These are phyloP conservation scores for Rutstroemia sp. DNA, from an alignment of 2,329 filamentous ascomycete genomes.

Conservation along the genomic window DNA sequence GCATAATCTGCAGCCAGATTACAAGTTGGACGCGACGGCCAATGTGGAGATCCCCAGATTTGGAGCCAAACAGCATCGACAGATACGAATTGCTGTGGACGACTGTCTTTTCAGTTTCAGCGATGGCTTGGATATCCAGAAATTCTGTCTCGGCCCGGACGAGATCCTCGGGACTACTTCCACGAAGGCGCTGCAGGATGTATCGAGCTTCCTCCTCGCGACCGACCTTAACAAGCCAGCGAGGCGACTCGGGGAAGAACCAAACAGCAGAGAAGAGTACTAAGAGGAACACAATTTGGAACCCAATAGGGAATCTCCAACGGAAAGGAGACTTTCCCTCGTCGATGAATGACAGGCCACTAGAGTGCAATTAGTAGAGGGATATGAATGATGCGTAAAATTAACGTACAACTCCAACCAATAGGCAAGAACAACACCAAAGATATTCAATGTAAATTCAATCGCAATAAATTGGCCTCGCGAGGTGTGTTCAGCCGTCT, in stretches of 20 bases:
- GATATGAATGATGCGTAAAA: neutral
- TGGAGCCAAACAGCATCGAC: neutral
- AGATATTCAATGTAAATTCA: constrained; percentile 68
- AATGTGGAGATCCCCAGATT: neutral
- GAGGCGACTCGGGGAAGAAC: constrained; percentile 43
- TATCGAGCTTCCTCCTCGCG: constrained; percentile 35
- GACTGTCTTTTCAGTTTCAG: neutral
- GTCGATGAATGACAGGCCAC: neutral
- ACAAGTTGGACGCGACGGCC: neutral
- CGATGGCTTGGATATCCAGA: neutral
- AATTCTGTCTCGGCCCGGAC: neutral
- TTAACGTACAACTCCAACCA: constrained; percentile 40
- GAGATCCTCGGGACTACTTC: neutral
- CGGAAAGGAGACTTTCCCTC: neutral
- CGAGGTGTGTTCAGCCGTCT: neutral
- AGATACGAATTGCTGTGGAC: neutral
- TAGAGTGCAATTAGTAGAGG: neutral
- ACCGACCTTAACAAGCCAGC: constrained; percentile 39
- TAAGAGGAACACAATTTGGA: constrained; percentile 51
- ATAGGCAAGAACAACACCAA: constrained; percentile 58
- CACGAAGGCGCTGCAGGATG: neutral
- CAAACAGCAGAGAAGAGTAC: constrained; percentile 47
- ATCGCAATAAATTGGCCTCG: constrained; percentile 64
- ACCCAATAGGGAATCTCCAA: constrained; percentile 55
- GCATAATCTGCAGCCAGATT: neutral